phyloP scores from a whole-genome alignment of 2,329 filamentous ascomycete species.

The Hymenoscyphus occultus region DNA sequence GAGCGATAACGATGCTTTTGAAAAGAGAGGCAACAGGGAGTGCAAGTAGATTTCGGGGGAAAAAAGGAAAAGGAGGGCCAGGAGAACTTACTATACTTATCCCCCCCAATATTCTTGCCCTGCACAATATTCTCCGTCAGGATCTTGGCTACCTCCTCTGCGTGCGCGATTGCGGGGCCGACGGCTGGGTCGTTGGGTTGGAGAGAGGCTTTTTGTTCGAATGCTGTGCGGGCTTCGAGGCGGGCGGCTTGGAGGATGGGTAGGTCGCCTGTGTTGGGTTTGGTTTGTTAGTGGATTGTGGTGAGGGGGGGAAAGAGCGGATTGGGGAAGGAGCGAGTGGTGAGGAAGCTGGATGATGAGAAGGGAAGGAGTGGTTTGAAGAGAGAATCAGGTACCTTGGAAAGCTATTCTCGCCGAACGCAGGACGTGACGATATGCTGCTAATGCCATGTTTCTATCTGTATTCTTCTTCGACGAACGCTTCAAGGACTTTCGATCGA shows the following conservation, averaged over 20 bases:
- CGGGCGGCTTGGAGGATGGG: slow-evolving; percentile 68
- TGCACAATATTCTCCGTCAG: slow-evolving; percentile 85
- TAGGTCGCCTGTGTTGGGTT: slow-evolving; percentile 58
- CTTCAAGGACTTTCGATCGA: background rate
- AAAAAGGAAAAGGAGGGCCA: background rate
- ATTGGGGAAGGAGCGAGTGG: background rate
- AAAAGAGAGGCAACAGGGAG: too few species aligned
- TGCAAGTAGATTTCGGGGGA: background rate
- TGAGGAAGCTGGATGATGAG: background rate
- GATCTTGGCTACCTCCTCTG: slow-evolving; percentile 77
- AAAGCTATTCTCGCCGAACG: slow-evolving; percentile 83
- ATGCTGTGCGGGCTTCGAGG: slow-evolving; percentile 67
- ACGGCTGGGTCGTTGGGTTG: slow-evolving; percentile 56
- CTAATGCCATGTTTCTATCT: slow-evolving; percentile 56
- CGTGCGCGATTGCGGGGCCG: slow-evolving; percentile 68
- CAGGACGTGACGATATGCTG: slow-evolving; percentile 77
- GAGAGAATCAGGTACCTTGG: slow-evolving; percentile 54
- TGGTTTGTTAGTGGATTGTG: background rate
- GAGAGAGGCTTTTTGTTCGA: slow-evolving; percentile 64
- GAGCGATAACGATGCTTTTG: too few species aligned
- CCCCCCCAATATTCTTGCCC: slow-evolving; percentile 53
- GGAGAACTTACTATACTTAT: slow-evolving; percentile 57
- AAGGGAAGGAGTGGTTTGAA: slow-evolving; percentile 8
- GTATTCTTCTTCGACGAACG: background rate
- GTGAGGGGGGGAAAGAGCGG: background rate